phyloP scores from a whole-genome alignment of 495 filamentous ascomycete genomes.

The Hypoxylon perforatum region DNA sequence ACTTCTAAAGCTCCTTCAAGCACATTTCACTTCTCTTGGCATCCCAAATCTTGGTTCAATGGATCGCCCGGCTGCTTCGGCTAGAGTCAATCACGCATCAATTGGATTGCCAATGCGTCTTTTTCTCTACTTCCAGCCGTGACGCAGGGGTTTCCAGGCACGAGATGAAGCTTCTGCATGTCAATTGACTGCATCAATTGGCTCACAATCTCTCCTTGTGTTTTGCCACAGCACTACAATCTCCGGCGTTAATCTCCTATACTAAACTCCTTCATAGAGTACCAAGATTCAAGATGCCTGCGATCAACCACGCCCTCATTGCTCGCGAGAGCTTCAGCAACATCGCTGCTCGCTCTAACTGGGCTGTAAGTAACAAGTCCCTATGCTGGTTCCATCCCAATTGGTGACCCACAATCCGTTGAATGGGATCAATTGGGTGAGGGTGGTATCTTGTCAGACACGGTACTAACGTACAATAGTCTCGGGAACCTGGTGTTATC shows the following conservation, averaged over 20 bases:
- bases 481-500: slow-evolving; percentile 64
- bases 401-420: too few relatives aligned
- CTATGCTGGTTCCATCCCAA: background rate
- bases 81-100: background rate
- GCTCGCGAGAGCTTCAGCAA: slow-evolving; percentile 57
- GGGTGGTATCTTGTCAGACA: background rate
- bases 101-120: slow-evolving; percentile 21
- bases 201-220: background rate
- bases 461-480: slow-evolving; percentile 31
- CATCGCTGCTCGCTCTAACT: slow-evolving; percentile 64
- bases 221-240: background rate
- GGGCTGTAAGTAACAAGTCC: slow-evolving; percentile 32
- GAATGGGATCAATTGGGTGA: too few relatives aligned
- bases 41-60: background rate
- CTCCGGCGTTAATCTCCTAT: slow-evolving; percentile 1
- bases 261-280: slow-evolving; percentile 33
- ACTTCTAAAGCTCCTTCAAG: slow-evolving; percentile 6
- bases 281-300: slow-evolving; percentile 52
- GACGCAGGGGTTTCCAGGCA: background rate
- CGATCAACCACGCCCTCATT: slow-evolving; percentile 58
- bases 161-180: background rate
- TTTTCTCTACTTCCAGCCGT: slow-evolving; percentile 15
- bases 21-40: slow-evolving; percentile 1
- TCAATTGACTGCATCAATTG: slow-evolving; percentile 17
- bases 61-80: slow-evolving; percentile 2